Percentiles rank a stretch among this genome's conserved stretches.
phyloP scores from a whole-genome alignment of 2,329 filamentous ascomycete genomes.

The Coniochaeta ligniaria region DNA sequence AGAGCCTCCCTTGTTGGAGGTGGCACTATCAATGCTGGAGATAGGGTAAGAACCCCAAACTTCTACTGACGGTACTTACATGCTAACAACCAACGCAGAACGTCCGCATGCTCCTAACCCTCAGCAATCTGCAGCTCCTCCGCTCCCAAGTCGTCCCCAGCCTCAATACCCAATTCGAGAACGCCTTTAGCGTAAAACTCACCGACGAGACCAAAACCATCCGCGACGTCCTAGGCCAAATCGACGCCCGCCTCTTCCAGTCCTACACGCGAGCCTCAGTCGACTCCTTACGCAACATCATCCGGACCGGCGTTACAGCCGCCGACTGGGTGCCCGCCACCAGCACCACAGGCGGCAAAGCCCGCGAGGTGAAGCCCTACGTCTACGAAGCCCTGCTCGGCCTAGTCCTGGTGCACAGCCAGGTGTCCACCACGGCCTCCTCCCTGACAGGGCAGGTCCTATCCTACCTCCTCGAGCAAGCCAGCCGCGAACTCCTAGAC shows the following conservation, averaged over 20 bases:
- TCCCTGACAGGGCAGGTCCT: conserved; percentile 75
- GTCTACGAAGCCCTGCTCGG: conserved; percentile 80
- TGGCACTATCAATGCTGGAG: conserved; percentile 45
- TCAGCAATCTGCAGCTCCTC: conserved; percentile 84
- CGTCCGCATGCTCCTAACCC: conserved; percentile 84
- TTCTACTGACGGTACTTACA: not conserved
- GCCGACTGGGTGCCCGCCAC: conserved; percentile 62
- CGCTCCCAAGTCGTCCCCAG: conserved; percentile 76
- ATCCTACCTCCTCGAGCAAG: conserved; percentile 77
- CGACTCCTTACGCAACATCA: conserved; percentile 58
- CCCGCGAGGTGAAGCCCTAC: conserved; percentile 75
- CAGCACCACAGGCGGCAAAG: conserved; percentile 47
- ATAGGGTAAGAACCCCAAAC: conserved; percentile 38
- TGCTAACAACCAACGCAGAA: conserved; percentile 47
- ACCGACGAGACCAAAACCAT: conserved; percentile 92
- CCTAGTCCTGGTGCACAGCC: conserved; percentile 86
- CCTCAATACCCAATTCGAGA: conserved; percentile 89
- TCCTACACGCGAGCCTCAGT: conserved; percentile 80
- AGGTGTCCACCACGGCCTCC: conserved; percentile 72
- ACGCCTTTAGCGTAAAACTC: conserved; percentile 86
- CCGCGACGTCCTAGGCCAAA: conserved; percentile 81
- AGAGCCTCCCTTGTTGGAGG: conserved; percentile 29
- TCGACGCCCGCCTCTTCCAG: conserved; percentile 84
- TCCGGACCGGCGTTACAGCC: conserved; percentile 64
- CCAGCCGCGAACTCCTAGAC: conserved; percentile 71